Evolutionary conservation across 2,329 filamentous ascomycete genomes (phyloP), one percentile per base, ranked within the genome.

Genomic region (Penicillium oxalicum): DNA sequence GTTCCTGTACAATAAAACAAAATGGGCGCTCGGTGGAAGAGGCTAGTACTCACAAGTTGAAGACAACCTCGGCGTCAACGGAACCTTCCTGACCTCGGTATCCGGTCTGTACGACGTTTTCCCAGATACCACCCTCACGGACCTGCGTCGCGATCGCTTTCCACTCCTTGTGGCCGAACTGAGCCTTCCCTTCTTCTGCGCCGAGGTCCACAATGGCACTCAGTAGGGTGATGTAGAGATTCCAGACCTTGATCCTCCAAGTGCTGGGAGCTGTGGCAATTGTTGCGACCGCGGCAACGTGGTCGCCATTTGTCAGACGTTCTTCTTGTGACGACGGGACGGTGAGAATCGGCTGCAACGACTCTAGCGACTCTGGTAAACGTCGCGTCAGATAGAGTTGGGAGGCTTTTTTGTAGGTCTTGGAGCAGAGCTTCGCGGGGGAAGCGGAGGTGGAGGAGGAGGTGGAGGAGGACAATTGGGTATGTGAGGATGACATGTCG

Each of bases 211-310:
- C 77, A 55, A 96, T 86, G 35, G 89, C 87, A 72, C 96, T 95
- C 54, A 97, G 77, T 44, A 96, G 86, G 13, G 91, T 95, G 56
- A 97, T 79, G 67, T 97, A 98, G 61, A 98, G 78, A 69, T 90
- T 95, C 93, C 93, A 98, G 55, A 97, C 86, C 71, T 97, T 98
- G 68, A 95, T 86, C 56, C 91, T 79, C 49, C 88, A 93, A 29
- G 84, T 87, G 57, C 86, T 82, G 37, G 87, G 91, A 45, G 89
- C 89, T 54, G 79, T 81, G 46, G 88, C 85, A 45, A 96, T 83
- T 4, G 90, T 88, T 27, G 89, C 86, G 27, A 80, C 74, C 49
- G 69, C 55, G 29, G 72, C 70, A 42, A 77, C 73, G 18, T 67
- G 74, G 48, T 76, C 70, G 28, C 73, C 71, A 54, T 74, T 73